Conservation (phyloP, 306 rosid genomes). For the Cicer arietinum region DNA sequence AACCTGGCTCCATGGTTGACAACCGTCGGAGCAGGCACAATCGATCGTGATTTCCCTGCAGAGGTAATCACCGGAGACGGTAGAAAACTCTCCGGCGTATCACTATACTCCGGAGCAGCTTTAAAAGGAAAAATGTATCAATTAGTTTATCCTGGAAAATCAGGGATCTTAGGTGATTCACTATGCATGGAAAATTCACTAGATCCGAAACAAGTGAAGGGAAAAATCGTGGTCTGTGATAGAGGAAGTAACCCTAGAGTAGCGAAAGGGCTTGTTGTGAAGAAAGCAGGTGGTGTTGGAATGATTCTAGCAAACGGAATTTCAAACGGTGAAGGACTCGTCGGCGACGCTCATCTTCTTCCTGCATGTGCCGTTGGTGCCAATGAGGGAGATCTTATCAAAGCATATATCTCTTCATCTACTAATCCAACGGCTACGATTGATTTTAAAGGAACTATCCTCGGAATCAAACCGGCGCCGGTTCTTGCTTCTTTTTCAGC, state of each 20-base stretch:
- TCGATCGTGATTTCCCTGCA: constrained; percentile 86
- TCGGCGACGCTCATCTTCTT: constrained; percentile 83
- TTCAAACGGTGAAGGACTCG: constrained; percentile 84
- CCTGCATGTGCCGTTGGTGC: constrained; percentile 85
- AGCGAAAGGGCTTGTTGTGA: constrained; percentile 83
- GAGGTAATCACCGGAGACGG: constrained; percentile 67
- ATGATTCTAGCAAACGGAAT: constrained; percentile 84
- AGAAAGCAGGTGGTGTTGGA: constrained; percentile 87
- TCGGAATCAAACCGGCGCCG: constrained; percentile 92
- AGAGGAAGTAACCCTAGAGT: constrained; percentile 84
- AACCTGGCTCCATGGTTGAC: constrained; percentile 87
- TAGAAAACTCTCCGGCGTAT: constrained; percentile 65
- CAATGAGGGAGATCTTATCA: constrained; percentile 67
- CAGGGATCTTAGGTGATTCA: constrained; percentile 67
- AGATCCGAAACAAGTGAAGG: constrained; percentile 65
- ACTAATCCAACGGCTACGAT: constrained; percentile 67
- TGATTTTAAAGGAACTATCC: constrained; percentile 75
- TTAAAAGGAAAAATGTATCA: constrained; percentile 68
- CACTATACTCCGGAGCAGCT: constrained; percentile 72
- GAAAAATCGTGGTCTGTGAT: constrained; percentile 84
- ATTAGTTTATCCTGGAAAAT: constrained; percentile 78
- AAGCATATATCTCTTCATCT: constrained; percentile 62
- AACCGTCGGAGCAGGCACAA: constrained; percentile 91
- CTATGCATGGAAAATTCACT: constrained; percentile 86
- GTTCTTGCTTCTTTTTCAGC: constrained; percentile 85